These are phyloP conservation scores for Rhodotorula babjevae DNA, from an alignment of 768 basidiomycete species.

Conservation along the genomic window DNA sequence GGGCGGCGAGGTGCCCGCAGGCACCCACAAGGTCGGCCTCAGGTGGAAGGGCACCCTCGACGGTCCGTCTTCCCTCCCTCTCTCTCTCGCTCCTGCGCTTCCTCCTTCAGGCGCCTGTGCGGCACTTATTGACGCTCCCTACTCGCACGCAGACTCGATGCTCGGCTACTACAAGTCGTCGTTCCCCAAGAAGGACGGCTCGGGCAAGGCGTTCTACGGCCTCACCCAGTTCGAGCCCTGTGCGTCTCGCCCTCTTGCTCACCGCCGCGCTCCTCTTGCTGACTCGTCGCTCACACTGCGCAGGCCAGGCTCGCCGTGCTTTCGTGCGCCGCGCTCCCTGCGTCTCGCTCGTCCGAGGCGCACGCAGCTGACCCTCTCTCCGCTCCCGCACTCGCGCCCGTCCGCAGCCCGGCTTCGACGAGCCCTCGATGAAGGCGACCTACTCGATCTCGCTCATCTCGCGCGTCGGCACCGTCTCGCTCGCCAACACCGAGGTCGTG, in stretches of 20 bases:
- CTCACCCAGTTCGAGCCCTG: slow-evolving; percentile 87
- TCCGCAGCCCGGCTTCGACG: slow-evolving; percentile 74
- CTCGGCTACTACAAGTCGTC: slow-evolving; percentile 38
- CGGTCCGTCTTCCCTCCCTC: slow-evolving; percentile 52
- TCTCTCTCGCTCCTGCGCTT: not conserved
- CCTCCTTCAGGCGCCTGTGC: too few species aligned
- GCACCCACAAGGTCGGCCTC: slow-evolving; percentile 64
- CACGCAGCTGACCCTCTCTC: not conserved
- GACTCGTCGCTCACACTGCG: too few species aligned
- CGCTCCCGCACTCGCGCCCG: not conserved
- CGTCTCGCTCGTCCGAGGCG: not conserved
- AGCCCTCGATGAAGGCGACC: slow-evolving; percentile 82
- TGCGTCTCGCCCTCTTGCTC: not conserved
- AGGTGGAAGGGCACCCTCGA: slow-evolving; percentile 65
- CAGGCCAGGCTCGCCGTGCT: slow-evolving; percentile 41
- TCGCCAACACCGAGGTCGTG: slow-evolving; percentile 79
- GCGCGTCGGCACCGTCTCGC: slow-evolving; percentile 64
- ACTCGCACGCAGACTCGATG: slow-evolving; percentile 20
- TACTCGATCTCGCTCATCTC: slow-evolving; percentile 55
- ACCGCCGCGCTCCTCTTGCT: not conserved
- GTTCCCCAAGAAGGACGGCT: slow-evolving; percentile 43
- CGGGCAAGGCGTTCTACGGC: slow-evolving; percentile 48
- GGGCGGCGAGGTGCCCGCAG: slow-evolving; percentile 39
- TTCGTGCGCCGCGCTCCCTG: slow-evolving; percentile 42
- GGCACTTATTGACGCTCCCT: too few species aligned